Evolutionary conservation across 192 early-diverging fungal genomes (phyloP).

Genomic region (Coemansia sp.): DNA sequence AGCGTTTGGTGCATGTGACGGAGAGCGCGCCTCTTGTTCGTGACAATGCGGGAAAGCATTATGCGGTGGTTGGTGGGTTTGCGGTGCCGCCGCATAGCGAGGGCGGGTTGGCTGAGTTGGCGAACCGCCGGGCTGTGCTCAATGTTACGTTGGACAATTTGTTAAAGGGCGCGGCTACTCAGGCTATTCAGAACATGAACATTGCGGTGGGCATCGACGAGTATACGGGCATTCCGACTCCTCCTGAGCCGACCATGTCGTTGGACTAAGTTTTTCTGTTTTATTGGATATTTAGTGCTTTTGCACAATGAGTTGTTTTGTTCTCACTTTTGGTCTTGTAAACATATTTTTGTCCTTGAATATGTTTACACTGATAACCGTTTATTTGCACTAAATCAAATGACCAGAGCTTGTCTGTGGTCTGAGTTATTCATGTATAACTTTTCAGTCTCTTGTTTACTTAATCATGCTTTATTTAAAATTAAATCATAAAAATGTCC

Average conservation of each 20-base stretch:
- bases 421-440: no score
- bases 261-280: neutral
- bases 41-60: slow-evolving; percentile 87
- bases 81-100: slow-evolving; percentile 61
- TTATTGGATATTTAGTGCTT: neutral
- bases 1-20: slow-evolving; percentile 80
- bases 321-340: no score
- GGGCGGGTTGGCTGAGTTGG: slow-evolving; percentile 28
- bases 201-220: slow-evolving; percentile 87
- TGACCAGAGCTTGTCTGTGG: no score
- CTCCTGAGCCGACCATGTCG: slow-evolving; percentile 31
- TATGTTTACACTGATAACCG: no score
- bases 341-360: no score
- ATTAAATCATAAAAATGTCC: no score
- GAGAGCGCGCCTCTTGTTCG: slow-evolving; percentile 78
- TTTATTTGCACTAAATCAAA: no score
- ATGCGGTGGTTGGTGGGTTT: slow-evolving; percentile 90
- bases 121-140: slow-evolving; percentile 79
- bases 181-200: slow-evolving; percentile 97
- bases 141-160: slow-evolving; percentile 94
- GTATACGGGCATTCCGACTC: slow-evolving; percentile 80
- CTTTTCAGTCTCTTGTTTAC: no score
- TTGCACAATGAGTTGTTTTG: no score
- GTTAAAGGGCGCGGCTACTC: slow-evolving; percentile 98
- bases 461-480: no score